Percentiles rank a stretch among this genome's conserved stretches.
These are phyloP conservation scores for Torulaspora maleeae DNA, from an alignment of 805 yeast genomes.

Conservation along the genomic window DNA sequence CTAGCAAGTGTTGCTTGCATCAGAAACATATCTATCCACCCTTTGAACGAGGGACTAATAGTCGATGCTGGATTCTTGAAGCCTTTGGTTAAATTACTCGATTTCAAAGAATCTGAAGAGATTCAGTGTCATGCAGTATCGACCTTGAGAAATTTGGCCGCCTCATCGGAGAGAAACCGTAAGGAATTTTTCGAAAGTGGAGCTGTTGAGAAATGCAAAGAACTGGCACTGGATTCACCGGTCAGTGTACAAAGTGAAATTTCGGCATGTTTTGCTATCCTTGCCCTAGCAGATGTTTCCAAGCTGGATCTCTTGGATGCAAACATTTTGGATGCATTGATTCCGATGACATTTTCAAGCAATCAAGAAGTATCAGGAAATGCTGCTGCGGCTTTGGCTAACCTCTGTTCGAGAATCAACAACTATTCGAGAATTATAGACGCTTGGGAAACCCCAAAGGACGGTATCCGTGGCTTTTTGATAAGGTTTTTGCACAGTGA, in stretches of 20 bases:
- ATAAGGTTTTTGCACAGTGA: conserved; percentile 72
- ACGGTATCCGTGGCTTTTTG: conserved; percentile 83
- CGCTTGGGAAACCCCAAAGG: conserved; percentile 73
- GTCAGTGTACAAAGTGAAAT: conserved; percentile 92
- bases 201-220: conserved; percentile 89
- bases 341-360: conserved; percentile 82
- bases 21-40: conserved; percentile 94
- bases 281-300: conserved; percentile 93
- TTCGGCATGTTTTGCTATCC: conserved; percentile 93
- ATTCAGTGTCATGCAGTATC: conserved; percentile 98
- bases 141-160: conserved; percentile 91
- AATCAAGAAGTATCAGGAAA: conserved; percentile 97
- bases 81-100: conserved; percentile 82
- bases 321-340: conserved; percentile 79
- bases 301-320: conserved; percentile 78
- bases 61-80: conserved; percentile 94
- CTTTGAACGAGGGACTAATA: conserved; percentile 89
- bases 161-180: conserved; percentile 89
- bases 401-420: conserved; percentile 83
- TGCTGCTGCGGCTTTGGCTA: conserved; percentile 97
- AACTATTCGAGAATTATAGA: conserved; percentile 75
- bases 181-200: conserved; percentile 90
- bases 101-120: conserved; percentile 85
- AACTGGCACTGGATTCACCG: conserved; percentile 79
- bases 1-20: conserved; percentile 98